Conservation (phyloP, 83 land plant species). For the Isoetes engelmannii region DNA sequence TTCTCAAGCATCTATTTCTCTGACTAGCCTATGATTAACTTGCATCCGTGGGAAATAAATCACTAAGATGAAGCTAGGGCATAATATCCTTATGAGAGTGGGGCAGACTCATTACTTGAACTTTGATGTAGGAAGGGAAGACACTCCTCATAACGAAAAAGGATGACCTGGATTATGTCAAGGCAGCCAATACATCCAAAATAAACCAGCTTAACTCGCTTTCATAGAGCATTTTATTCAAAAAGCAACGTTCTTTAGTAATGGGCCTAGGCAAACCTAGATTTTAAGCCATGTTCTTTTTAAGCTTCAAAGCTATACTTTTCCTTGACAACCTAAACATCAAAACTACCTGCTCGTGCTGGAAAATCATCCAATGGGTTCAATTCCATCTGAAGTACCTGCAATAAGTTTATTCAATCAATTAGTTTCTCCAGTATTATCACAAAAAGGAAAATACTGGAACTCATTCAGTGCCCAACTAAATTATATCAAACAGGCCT, state of each 20-base stretch:
- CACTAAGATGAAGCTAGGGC: no score
- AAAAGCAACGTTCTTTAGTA: background rate
- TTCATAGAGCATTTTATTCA: background rate
- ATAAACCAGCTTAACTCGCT: background rate
- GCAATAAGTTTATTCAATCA: background rate
- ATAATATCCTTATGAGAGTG: no score
- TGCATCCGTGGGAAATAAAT: no score
- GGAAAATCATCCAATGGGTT: conserved; percentile 31
- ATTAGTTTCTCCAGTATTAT: background rate
- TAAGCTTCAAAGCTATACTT: background rate
- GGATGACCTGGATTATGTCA: no score
- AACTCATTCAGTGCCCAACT: background rate
- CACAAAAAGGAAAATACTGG: background rate
- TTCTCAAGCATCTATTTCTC: no score
- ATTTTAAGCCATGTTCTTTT: background rate
- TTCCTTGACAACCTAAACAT: background rate
- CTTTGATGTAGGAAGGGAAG: no score
- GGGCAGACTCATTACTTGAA: no score
- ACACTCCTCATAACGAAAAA: no score
- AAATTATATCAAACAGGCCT: no score
- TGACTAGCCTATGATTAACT: no score
- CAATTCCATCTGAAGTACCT: conserved; percentile 32
- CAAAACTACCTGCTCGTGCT: conserved; percentile 27
- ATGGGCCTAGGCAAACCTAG: background rate
- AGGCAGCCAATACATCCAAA: no score